Evolutionary conservation across 768 basidiomycete genomes (phyloP).

Genomic region (Lentinula boryana): DNA sequence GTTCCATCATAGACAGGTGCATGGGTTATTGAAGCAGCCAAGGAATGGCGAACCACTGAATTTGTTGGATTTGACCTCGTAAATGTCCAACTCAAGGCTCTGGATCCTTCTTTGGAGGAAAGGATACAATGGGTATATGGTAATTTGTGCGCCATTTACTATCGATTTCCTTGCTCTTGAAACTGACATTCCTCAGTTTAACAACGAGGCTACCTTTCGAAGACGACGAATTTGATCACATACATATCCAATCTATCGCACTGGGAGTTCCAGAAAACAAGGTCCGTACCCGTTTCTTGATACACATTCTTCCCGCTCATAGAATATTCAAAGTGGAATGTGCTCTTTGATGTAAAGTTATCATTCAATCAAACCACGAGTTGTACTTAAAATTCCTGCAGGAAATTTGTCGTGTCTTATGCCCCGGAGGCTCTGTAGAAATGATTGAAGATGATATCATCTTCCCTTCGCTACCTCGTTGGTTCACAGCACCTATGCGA

Average conservation of each 20-base stretch:
- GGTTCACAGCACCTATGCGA: slow-evolving; percentile 72
- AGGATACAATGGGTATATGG: slow-evolving; percentile 72
- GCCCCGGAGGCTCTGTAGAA: slow-evolving; percentile 66
- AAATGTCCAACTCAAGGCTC: slow-evolving; percentile 53
- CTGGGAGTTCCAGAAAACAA: slow-evolving; percentile 73
- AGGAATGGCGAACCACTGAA: slow-evolving; percentile 58
- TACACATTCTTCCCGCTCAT: background rate
- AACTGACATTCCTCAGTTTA: slow-evolving; percentile 35
- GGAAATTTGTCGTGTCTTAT: slow-evolving; percentile 69
- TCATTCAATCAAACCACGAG: background rate
- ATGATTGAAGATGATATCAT: slow-evolving; percentile 71
- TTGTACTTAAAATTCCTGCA: slow-evolving; percentile 19
- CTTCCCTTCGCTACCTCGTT: slow-evolving; percentile 70
- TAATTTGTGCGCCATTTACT: slow-evolving; percentile 53
- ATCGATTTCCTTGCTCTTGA: slow-evolving; percentile 5
- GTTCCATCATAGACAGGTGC: slow-evolving; percentile 44
- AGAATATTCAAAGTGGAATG: slow-evolving; percentile 46
- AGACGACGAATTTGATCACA: slow-evolving; percentile 77
- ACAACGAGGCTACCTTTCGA: slow-evolving; percentile 76
- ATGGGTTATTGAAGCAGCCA: slow-evolving; percentile 71
- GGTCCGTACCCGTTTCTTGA: slow-evolving; percentile 26
- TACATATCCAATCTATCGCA: slow-evolving; percentile 64
- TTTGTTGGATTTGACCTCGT: slow-evolving; percentile 80
- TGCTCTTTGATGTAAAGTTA: slow-evolving; percentile 53
- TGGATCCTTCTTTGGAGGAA: slow-evolving; percentile 44